Evolutionary conservation across 139 green algal genomes (phyloP), one percentile per base, ranked within the genome.

Genomic region (Gonium pectorale): DNA sequence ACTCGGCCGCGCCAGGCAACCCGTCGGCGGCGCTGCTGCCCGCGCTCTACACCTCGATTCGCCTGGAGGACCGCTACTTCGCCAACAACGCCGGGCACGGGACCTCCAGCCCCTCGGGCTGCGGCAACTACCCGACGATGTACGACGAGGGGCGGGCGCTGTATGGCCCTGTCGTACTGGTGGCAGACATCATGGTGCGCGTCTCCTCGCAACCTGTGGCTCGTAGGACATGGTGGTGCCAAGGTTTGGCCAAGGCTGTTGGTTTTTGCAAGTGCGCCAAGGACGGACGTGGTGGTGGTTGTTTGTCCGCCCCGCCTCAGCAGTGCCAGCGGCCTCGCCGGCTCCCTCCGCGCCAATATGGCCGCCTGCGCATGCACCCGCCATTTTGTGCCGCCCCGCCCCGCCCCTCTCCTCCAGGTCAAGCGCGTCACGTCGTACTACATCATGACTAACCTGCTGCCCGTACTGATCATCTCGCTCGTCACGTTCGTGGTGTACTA

Each of bases 111-210:
- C 70, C 70, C 2, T 19, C 1, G 1, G 31, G 31, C 31, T 79
- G 70, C 70, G 70, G 70, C 7, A 26, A 3, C 6, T 54, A 60
- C 46, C 2, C n/a, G n/a, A n/a, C n/a, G 3, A 35, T 24, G 0
- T 79, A 64, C 70, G 46, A 79, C 0, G 70, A 79, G 70, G 70
- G 13, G 4, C 31, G 33, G 8, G 70, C 70, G 70, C 70, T 66
- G 35, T 81, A 56, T 52, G 72, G 72, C 7, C 72, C 72, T 26
- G 22, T 81, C 37, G 52, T 81, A 27, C 52, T 81, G 72, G 52
- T 81, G 31, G 52, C 52, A 3, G 72, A 81, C 52, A 56, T 81
- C 37, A 81, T 81, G 72, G 72, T 81, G 72, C 0, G 72, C n/a
- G n/a, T n/a, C n/a, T n/a, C n/a, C n/a, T n/a, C n/a, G n/a, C n/a